Evolutionary conservation across 768 basidiomycete genomes (phyloP).

Genomic region (Tricholoma matsutake): DNA sequence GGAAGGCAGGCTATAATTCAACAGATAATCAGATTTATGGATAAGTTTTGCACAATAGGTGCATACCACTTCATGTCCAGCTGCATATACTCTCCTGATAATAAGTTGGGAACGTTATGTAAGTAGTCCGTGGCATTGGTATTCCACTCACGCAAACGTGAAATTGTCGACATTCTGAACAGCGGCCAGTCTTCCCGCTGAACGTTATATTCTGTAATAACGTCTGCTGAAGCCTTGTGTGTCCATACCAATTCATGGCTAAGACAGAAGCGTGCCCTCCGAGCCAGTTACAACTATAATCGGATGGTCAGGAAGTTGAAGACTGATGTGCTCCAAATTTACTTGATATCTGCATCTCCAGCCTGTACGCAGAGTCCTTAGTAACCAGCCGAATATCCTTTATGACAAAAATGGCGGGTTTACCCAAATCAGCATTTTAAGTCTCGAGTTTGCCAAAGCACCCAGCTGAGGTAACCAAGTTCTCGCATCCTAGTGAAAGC

Average conservation of each 20-base stretch:
- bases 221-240: slow-evolving; percentile 32
- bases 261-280: slow-evolving; percentile 39
- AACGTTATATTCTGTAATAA: slow-evolving; percentile 57
- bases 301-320: background rate
- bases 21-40: background rate
- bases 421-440: slow-evolving; percentile 49
- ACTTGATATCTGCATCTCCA: slow-evolving; percentile 49
- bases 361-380: slow-evolving; percentile 22
- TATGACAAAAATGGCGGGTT: background rate
- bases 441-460: slow-evolving; percentile 40
- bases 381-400: slow-evolving; percentile 28
- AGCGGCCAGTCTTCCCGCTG: slow-evolving; percentile 43
- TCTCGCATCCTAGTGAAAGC: slow-evolving; percentile 44
- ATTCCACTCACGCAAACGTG: slow-evolving; percentile 55
- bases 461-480: slow-evolving; percentile 49
- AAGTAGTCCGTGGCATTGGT: background rate
- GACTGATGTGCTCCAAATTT: slow-evolving; percentile 4
- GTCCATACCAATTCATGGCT: slow-evolving; percentile 47
- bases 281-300: slow-evolving; percentile 40
- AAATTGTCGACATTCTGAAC: slow-evolving; percentile 66
- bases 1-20: slow-evolving; percentile 51
- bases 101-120: background rate
- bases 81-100: slow-evolving; percentile 47
- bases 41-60: background rate
- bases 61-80: slow-evolving; percentile 65